Base-by-base conservation (phyloP, 2,329 filamentous ascomycete species). In the Calcarisporium arbuscula region DNA sequence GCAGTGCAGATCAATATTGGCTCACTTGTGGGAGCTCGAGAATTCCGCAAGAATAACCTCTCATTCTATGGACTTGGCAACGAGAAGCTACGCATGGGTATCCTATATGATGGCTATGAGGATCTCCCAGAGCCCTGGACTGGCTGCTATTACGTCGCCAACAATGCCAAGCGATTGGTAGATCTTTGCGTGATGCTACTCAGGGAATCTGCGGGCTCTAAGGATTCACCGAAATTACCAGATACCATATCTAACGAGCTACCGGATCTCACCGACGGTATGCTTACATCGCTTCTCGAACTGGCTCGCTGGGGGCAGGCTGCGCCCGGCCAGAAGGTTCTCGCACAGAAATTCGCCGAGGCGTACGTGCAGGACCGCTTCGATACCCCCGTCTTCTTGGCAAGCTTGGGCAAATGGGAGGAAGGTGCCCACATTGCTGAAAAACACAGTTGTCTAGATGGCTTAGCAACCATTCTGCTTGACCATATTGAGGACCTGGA, bases 51-150 rank as follows among this genome's bases (percentile, higher is more conserved):
- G 41, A 71, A 75, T 22, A 82, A 90, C 47, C 67, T 82, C 10
- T 61, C 66, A 3, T 60, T 77, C 4, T 96, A 95, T 53, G 87
- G 86, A 3, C 70, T 95, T 5, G 69, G 72, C 14, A 63, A 73
- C 12, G 83, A 88, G 43, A 64, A 74, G 33, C 58, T 92, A 20
- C 67, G 77, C 31, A 66, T 81, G 44, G 81, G 82, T 6, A 73
- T 86, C 17, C 58, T 85, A 8, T 61, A 65, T 3, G 63, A 70
- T 12, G 74, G 76, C 28, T 89, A 87, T 50, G 71, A 80, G 15
- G 75, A 71, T 9, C 68, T 95, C 8, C 76, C 82, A 0, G 80
- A 85, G 40, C 84, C 89, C 28, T 98, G 92, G 92, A 95, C 89
- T 1, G 88, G 85, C 12, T 77, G 74, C 45, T 58, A 64, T 28